phyloP scores from a whole-genome alignment of 2,329 filamentous ascomycete genomes.

The Saccharata proteae region DNA sequence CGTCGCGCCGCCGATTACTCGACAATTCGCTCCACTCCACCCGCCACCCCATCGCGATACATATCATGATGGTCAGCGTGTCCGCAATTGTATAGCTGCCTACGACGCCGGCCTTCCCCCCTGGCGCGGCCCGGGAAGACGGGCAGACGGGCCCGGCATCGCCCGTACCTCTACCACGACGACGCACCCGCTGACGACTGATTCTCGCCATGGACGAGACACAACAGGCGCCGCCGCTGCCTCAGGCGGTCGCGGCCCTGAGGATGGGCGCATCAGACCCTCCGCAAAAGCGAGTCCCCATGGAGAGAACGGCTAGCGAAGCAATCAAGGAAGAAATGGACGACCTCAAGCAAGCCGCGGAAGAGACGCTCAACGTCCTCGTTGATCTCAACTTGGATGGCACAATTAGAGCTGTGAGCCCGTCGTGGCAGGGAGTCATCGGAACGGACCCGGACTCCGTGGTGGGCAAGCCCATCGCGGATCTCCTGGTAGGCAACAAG shows the following conservation, averaged over 20 bases:
- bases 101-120: conserved; percentile 18
- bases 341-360: conserved; percentile 86
- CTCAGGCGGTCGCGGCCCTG: conserved; percentile 32
- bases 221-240: conserved; percentile 21
- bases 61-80: conserved; percentile 21
- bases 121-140: conserved; percentile 13
- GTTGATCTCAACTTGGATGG: conserved; percentile 86
- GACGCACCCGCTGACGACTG: background rate
- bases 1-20: no score
- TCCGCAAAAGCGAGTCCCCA: conserved; percentile 22
- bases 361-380: conserved; percentile 93
- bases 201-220: conserved; percentile 12
- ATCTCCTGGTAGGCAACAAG: conserved; percentile 71
- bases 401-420: conserved; percentile 88
- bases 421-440: conserved; percentile 88
- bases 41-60: conserved; percentile 4
- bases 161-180: conserved; percentile 1
- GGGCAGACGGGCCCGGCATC: conserved; percentile 7
- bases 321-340: conserved; percentile 89
- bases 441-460: conserved; percentile 65
- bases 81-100: conserved; percentile 18
- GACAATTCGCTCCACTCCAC: background rate
- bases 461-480: conserved; percentile 63
- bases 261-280: conserved; percentile 25
- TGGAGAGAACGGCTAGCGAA: conserved; percentile 61